Evolutionary conservation across 2,329 filamentous ascomycete species (phyloP).

Genomic region (Canariomyces notabilis): DNA sequence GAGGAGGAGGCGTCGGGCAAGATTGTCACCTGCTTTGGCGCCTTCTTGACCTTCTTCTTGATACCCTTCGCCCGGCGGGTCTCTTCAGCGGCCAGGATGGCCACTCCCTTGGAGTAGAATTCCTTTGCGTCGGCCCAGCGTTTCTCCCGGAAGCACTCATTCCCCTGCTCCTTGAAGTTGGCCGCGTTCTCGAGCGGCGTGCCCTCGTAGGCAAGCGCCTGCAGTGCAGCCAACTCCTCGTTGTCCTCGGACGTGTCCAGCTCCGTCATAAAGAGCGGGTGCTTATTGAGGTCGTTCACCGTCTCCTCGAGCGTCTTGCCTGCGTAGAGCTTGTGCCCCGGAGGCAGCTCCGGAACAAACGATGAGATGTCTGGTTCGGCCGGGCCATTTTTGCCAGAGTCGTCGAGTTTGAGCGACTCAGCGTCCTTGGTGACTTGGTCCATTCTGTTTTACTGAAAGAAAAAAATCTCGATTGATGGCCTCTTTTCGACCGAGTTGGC

Average conservation of each 20-base stretch:
- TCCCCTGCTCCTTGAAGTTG: conserved; percentile 88
- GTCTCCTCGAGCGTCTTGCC: conserved; percentile 52
- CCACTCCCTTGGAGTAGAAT: conserved; percentile 84
- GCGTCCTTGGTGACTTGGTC: conserved; percentile 14
- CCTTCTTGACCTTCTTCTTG: conserved; percentile 10
- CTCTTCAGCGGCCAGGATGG: conserved; percentile 63
- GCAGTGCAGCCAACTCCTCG: conserved; percentile 76
- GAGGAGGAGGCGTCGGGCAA: not conserved
- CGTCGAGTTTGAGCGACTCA: conserved; percentile 11
- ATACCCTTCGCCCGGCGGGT: conserved; percentile 32
- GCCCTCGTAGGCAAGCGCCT: conserved; percentile 89
- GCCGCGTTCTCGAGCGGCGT: conserved; percentile 75
- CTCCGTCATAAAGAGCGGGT: conserved; percentile 93
- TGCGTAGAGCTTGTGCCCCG: conserved; percentile 35
- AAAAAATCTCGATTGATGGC: not conserved
- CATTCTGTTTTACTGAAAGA: conserved; percentile 1
- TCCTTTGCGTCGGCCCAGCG: conserved; percentile 80
- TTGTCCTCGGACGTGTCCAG: conserved; percentile 69
- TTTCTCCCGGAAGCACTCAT: conserved; percentile 73
- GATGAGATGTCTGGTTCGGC: conserved; percentile 6
- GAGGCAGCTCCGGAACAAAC: conserved; percentile 40
- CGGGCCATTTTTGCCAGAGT: conserved; percentile 3
- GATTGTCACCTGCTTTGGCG: not conserved
- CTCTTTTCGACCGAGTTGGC: not conserved
- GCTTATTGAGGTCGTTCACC: conserved; percentile 52